These are phyloP conservation scores for Guadua angustifolia DNA, from an alignment of 176 grass and related monocot genomes.

Conservation along the genomic window DNA sequence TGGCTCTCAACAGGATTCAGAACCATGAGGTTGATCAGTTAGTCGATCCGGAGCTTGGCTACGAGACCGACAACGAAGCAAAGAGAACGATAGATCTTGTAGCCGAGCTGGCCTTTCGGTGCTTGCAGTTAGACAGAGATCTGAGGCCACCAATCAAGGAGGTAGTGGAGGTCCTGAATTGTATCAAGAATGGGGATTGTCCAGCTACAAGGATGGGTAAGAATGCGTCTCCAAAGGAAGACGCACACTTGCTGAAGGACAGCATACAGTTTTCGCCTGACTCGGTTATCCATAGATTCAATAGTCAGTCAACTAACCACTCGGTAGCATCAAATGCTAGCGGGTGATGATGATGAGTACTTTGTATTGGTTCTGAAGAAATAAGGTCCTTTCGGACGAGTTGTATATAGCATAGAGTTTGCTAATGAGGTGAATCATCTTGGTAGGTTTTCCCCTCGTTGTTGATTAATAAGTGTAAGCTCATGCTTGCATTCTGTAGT, in stretches of 20 bases:
- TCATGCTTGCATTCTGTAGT: not conserved
- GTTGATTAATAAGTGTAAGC: slow-evolving; percentile 5
- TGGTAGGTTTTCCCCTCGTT: not conserved
- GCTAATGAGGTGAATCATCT: slow-evolving; percentile 36
- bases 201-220: not conserved
- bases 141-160: slow-evolving; percentile 72
- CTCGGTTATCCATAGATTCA: slow-evolving; percentile 59
- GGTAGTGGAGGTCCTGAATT: slow-evolving; percentile 59
- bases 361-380: slow-evolving; percentile 21
- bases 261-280: slow-evolving; percentile 54
- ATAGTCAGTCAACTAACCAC: slow-evolving; percentile 56
- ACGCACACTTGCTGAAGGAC: slow-evolving; percentile 33
- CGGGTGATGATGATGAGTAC: slow-evolving; percentile 47
- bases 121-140: slow-evolving; percentile 77
- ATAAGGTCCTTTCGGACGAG: slow-evolving; percentile 33
- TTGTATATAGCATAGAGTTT: slow-evolving; percentile 64
- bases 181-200: slow-evolving; percentile 50
- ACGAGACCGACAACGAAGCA: slow-evolving; percentile 50
- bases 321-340: slow-evolving; percentile 60
- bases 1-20: slow-evolving; percentile 82
- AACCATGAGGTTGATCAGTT: slow-evolving; percentile 61
- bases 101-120: slow-evolving; percentile 76
- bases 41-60: slow-evolving; percentile 65
- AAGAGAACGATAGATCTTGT: slow-evolving; percentile 58
- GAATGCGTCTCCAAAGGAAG: slow-evolving; percentile 41